Percentiles rank a stretch among this genome's conserved stretches.
phyloP scores from a whole-genome alignment of 225 moss, liverwort and hornwort species.

The Polytrichum commune region DNA sequence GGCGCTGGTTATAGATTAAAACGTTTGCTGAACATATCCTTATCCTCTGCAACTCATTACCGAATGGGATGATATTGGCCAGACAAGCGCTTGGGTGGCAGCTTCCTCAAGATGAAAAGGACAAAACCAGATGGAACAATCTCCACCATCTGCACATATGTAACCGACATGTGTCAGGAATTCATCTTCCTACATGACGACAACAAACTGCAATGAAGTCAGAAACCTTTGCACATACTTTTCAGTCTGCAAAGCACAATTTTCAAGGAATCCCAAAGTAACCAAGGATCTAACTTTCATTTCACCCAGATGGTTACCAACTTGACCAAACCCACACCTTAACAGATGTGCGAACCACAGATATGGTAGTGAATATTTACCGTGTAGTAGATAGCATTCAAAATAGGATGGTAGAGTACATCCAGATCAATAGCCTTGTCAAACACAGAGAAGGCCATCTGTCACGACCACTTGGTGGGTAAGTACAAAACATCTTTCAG shows the following conservation, averaged over 20 bases:
- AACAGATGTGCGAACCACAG: too few species aligned
- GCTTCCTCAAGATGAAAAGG: slow-evolving; percentile 85
- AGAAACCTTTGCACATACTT: too few species aligned
- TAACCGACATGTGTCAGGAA: background rate
- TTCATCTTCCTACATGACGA: too few species aligned
- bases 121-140: slow-evolving; percentile 98
- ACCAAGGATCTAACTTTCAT: too few species aligned
- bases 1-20: slow-evolving; percentile 22
- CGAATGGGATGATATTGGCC: slow-evolving; percentile 90
- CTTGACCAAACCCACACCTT: too few species aligned
- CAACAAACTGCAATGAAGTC: too few species aligned
- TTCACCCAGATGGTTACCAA: too few species aligned
- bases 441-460: slow-evolving; percentile 95
- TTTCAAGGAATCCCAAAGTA: too few species aligned
- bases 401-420: slow-evolving; percentile 88
- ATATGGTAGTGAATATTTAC: slow-evolving; percentile 28
- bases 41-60: slow-evolving; percentile 19
- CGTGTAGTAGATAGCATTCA: slow-evolving; percentile 95
- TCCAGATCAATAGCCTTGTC: slow-evolving; percentile 89
- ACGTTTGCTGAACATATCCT: slow-evolving; percentile 28
- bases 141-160: slow-evolving; percentile 71
- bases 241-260: too few species aligned
- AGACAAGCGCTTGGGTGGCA: slow-evolving; percentile 76
- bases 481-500: too few species aligned
- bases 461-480: slow-evolving; percentile 12